Evolutionary conservation across 2,329 filamentous ascomycete species (phyloP).

Genomic region (Aaosphaeria arxii): DNA sequence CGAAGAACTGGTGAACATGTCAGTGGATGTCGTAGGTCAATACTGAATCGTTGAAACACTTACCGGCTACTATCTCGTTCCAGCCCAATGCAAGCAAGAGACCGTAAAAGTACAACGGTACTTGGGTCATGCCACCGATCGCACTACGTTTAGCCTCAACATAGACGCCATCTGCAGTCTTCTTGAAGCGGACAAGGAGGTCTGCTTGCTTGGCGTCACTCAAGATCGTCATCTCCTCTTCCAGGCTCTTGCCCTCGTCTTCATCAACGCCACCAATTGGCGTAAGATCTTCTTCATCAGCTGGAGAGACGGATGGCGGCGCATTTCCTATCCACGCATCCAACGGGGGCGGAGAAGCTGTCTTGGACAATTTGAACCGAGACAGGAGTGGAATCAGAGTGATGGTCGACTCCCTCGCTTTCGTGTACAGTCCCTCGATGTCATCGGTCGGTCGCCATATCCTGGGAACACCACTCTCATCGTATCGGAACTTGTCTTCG

Average conservation of each 20-base stretch:
- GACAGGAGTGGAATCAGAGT: slow-evolving; percentile 86
- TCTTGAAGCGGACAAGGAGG: slow-evolving; percentile 92
- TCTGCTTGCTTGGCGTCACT: slow-evolving; percentile 88
- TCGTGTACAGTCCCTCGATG: slow-evolving; percentile 93
- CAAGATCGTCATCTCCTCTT: slow-evolving; percentile 95
- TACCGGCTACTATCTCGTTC: slow-evolving; percentile 96
- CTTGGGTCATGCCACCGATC: slow-evolving; percentile 89
- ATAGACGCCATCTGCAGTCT: slow-evolving; percentile 95
- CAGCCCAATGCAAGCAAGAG: slow-evolving; percentile 88
- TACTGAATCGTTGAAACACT: slow-evolving; percentile 36
- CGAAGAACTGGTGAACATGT: slow-evolving; percentile 66
- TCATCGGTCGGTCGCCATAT: slow-evolving; percentile 98
- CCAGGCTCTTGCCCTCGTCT: slow-evolving; percentile 87
- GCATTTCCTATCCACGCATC: slow-evolving; percentile 78
- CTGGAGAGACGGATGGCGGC: slow-evolving; percentile 69
- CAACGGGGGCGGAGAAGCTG: slow-evolving; percentile 75
- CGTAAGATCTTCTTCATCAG: slow-evolving; percentile 84
- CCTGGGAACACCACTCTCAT: slow-evolving; percentile 87
- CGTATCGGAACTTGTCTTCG: slow-evolving; percentile 98
- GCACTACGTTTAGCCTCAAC: slow-evolving; percentile 97
- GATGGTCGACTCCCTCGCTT: slow-evolving; percentile 86
- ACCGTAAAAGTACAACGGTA: slow-evolving; percentile 92
- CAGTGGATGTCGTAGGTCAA: background rate
- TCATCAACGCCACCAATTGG: slow-evolving; percentile 94
- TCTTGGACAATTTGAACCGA: slow-evolving; percentile 74